A percentile compares a stretch with the other conserved stretches of the same genome.
Conservation (phyloP, 2,329 filamentous ascomycete genomes). For the Cephalotrichum gorgonifer region DNA sequence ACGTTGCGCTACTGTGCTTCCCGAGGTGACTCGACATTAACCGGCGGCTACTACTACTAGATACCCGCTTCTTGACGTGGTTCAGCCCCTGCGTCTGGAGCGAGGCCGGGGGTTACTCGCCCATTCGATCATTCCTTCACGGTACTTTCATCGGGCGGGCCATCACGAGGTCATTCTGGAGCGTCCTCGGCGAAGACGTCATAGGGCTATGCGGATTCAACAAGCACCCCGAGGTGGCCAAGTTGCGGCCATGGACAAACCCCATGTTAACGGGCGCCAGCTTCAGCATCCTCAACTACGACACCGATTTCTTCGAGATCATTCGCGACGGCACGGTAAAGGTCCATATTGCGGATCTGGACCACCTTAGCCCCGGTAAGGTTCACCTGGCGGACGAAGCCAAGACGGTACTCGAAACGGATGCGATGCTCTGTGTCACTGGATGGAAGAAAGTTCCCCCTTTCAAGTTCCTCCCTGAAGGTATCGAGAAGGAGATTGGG, state of each 20-base stretch:
- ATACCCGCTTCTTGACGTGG: slow-evolving; percentile 59
- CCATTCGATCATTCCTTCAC: slow-evolving; percentile 45
- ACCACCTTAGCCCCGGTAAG: slow-evolving; percentile 27
- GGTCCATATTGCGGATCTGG: slow-evolving; percentile 42
- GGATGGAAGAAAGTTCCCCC: slow-evolving; percentile 47
- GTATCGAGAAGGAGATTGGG: slow-evolving; percentile 35
- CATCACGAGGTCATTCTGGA: slow-evolving; percentile 48
- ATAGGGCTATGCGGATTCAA: slow-evolving; percentile 42
- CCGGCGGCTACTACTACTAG: slow-evolving; percentile 12
- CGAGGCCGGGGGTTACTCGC: slow-evolving; percentile 46
- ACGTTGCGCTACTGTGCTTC: background rate
- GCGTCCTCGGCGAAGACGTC: slow-evolving; percentile 44
- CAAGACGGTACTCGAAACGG: slow-evolving; percentile 32
- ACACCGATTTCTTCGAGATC: slow-evolving; percentile 45
- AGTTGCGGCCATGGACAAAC: slow-evolving; percentile 41
- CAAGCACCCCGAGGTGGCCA: slow-evolving; percentile 37
- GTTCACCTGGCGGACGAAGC: slow-evolving; percentile 35
- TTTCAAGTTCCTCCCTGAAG: slow-evolving; percentile 39
- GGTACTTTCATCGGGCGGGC: slow-evolving; percentile 43
- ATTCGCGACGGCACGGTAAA: slow-evolving; percentile 40
- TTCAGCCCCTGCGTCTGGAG: slow-evolving; percentile 69
- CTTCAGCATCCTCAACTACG: slow-evolving; percentile 51
- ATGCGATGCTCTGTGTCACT: slow-evolving; percentile 44
- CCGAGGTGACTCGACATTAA: background rate
- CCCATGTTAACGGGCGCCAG: slow-evolving; percentile 42